These are phyloP conservation scores for Epichloe scottii DNA, from an alignment of 2,329 filamentous ascomycete species.

Conservation along the genomic window DNA sequence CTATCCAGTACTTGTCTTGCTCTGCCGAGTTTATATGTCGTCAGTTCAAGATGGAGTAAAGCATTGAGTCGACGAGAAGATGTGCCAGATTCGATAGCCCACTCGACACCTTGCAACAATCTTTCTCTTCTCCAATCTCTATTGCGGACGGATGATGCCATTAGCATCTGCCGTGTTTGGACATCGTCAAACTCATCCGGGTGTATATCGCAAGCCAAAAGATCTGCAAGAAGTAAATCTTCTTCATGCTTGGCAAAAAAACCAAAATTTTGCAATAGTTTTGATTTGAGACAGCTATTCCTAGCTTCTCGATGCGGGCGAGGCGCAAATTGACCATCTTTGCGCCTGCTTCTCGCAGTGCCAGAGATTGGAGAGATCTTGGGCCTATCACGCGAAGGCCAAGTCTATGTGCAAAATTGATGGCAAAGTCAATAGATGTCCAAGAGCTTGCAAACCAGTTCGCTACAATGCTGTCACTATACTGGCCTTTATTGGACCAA, in stretches of 20 bases:
- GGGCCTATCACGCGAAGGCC: conserved; percentile 63
- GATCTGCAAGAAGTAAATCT: conserved; percentile 30
- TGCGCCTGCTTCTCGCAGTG: conserved; percentile 46
- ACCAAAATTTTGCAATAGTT: conserved; percentile 54
- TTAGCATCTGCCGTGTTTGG: conserved; percentile 26
- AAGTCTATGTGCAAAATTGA: conserved; percentile 57
- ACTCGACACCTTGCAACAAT: conserved; percentile 31
- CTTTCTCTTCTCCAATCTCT: conserved; percentile 28
- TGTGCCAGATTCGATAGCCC: conserved; percentile 10
- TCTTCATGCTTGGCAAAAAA: conserved; percentile 48
- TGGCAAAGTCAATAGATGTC: conserved; percentile 58
- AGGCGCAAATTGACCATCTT: conserved; percentile 47
- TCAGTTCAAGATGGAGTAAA: conserved; percentile 9
- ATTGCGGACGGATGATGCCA: conserved; percentile 17
- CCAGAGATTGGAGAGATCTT: conserved; percentile 65
- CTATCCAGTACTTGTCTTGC: conserved; percentile 18
- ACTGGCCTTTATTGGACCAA: conserved; percentile 10
- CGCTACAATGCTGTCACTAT: conserved; percentile 50
- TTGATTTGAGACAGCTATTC: conserved; percentile 49
- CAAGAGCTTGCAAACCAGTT: conserved; percentile 65
- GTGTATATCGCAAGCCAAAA: conserved; percentile 39
- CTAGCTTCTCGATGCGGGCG: conserved; percentile 43
- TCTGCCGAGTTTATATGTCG: conserved; percentile 10
- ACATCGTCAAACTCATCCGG: conserved; percentile 42
- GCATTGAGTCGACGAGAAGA: conserved; percentile 15